Conservation (phyloP, 2,329 filamentous ascomycete species). For the Mariannaea sp. region DNA sequence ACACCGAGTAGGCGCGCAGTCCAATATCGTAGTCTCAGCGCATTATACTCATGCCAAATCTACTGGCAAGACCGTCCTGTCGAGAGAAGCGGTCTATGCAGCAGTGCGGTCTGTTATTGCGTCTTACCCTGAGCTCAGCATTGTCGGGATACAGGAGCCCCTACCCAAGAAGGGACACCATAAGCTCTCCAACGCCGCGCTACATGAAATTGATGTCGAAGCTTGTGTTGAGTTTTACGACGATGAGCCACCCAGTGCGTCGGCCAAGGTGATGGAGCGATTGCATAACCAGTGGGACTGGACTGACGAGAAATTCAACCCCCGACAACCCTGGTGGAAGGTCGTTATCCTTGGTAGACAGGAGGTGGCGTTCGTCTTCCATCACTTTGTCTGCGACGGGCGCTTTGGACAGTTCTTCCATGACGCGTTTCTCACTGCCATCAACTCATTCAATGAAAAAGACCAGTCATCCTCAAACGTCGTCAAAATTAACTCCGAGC, state of each 20-base stretch:
- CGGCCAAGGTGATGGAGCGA: conserved; percentile 11
- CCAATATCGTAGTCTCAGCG: conserved; percentile 28
- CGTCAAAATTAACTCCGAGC: conserved; percentile 15
- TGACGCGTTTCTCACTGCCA: conserved; percentile 14
- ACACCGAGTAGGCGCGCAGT: conserved; percentile 24
- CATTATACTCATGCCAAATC: conserved; percentile 12
- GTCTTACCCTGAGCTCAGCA: conserved; percentile 16
- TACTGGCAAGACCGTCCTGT: background rate
- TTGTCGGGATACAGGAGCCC: conserved; percentile 1
- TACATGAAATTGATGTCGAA: conserved; percentile 26
- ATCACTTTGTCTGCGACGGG: conserved; percentile 26
- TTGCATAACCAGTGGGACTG: conserved; percentile 27
- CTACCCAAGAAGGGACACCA: background rate
- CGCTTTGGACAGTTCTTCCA: conserved; percentile 22
- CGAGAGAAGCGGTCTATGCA: conserved; percentile 7
- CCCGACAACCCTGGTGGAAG: conserved; percentile 23
- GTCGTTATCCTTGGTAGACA: conserved; percentile 19
- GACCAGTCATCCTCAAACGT: background rate
- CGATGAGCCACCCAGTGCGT: background rate
- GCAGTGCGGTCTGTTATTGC: conserved; percentile 13
- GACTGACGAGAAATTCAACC: conserved; percentile 14
- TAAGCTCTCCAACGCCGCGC: conserved; percentile 6
- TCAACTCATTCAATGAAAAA: conserved; percentile 10
- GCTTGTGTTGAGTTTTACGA: conserved; percentile 19
- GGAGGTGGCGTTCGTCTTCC: conserved; percentile 25